Conservation (phyloP, 371 early-diverging fungal genomes). For the Chytridiales sp. region DNA sequence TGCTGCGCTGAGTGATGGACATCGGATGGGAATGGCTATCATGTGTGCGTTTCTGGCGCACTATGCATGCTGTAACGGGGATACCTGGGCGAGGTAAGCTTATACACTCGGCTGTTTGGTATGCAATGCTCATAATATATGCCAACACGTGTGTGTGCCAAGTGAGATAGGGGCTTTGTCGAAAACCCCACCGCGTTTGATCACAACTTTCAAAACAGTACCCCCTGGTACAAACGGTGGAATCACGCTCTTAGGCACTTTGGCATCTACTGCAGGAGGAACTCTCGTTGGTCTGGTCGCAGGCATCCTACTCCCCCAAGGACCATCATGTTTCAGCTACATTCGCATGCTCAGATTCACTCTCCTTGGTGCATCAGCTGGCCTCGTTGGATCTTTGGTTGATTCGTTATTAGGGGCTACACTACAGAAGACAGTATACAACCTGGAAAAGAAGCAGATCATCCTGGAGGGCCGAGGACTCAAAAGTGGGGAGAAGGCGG, state of each 20-base stretch:
- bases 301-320: constrained; percentile 46
- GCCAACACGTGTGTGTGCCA: neutral
- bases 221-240: constrained; percentile 93
- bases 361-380: constrained; percentile 58
- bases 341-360: constrained; percentile 23
- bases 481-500: constrained; percentile 35
- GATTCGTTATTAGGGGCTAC: constrained; percentile 88
- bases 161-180: constrained; percentile 78
- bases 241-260: constrained; percentile 27
- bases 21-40: neutral
- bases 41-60: constrained; percentile 37
- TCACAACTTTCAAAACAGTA: constrained; percentile 68
- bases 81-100: constrained; percentile 77
- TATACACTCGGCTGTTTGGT: too few species aligned
- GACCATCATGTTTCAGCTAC: constrained; percentile 11
- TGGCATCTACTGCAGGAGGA: constrained; percentile 60
- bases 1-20: constrained; percentile 19
- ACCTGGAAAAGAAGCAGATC: constrained; percentile 57
- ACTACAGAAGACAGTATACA: constrained; percentile 66
- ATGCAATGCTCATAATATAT: too few species aligned
- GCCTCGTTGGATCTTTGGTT: constrained; percentile 72
- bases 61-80: constrained; percentile 84
- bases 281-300: constrained; percentile 66
- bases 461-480: constrained; percentile 40
- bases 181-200: constrained; percentile 68